These are phyloP conservation scores for Ascochyta rabiei DNA, from an alignment of 2,329 filamentous ascomycete species.

Conservation along the genomic window DNA sequence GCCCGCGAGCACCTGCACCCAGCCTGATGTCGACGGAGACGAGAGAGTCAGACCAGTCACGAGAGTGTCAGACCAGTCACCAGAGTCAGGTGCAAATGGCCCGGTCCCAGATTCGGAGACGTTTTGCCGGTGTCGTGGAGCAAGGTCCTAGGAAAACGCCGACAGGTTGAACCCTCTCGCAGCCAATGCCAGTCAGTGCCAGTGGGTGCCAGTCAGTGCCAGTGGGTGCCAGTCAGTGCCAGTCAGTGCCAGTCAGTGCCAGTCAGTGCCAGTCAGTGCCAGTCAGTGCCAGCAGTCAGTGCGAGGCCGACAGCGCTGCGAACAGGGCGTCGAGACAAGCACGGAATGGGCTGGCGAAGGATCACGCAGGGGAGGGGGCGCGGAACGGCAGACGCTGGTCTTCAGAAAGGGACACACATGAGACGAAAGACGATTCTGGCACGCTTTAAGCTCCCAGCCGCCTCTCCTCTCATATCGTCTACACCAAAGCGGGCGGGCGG, in stretches of 20 bases:
- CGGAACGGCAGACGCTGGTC: slow-evolving; percentile 27
- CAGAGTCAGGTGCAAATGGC: slow-evolving; percentile 11
- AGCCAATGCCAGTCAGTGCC: not conserved
- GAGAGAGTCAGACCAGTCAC: slow-evolving; percentile 16
- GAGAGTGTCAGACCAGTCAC: slow-evolving; percentile 16
- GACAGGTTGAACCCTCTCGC: slow-evolving; percentile 2
- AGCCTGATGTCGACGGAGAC: slow-evolving; percentile 16
- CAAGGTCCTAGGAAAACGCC: slow-evolving; percentile 11
- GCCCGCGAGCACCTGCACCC: slow-evolving; percentile 32
- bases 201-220: too few species aligned
- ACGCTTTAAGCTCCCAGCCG: slow-evolving; percentile 32
- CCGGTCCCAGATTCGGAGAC: slow-evolving; percentile 14
- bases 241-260: too few species aligned
- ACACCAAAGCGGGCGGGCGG: slow-evolving; percentile 12
- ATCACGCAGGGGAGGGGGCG: slow-evolving; percentile 30
- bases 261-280: too few species aligned
- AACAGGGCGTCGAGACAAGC: slow-evolving; percentile 28
- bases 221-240: too few species aligned
- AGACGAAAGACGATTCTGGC: slow-evolving; percentile 37
- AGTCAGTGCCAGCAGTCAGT: too few species aligned
- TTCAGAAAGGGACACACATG: slow-evolving; percentile 31
- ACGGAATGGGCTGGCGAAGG: slow-evolving; percentile 30
- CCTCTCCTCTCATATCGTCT: slow-evolving; percentile 36
- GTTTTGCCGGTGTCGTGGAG: slow-evolving; percentile 1
- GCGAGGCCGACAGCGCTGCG: slow-evolving; percentile 4